phyloP scores from a whole-genome alignment of 23 red algal genomes.

The Agarophyton chilense region DNA sequence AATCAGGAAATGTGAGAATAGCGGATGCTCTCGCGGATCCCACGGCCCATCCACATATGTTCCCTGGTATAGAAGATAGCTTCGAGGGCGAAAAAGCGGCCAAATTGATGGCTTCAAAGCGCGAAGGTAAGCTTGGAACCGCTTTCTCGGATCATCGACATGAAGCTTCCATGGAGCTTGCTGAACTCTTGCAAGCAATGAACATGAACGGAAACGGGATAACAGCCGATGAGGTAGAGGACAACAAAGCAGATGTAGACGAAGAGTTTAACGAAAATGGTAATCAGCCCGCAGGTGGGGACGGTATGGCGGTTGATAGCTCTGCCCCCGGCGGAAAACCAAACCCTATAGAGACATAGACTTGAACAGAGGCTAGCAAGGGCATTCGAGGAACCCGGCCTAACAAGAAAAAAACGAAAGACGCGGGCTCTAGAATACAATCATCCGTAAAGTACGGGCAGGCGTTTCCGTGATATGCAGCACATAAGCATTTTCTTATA shows the following conservation, averaged over 20 bases:
- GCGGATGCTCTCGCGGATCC: conserved; percentile 88
- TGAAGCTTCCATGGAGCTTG: conserved; percentile 61
- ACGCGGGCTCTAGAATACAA: neutral
- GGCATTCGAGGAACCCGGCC: neutral
- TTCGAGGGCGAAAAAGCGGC: conserved; percentile 70
- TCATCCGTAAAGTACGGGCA: neutral
- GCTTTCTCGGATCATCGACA: conserved; percentile 71
- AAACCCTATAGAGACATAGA: conserved; percentile 25
- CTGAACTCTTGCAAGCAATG: conserved; percentile 72
- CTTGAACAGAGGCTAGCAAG: neutral
- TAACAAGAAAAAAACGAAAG: neutral
- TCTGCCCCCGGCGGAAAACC: neutral
- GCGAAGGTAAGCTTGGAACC: conserved; percentile 35
- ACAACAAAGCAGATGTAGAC: conserved; percentile 15
- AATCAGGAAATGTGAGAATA: conserved; percentile 72
- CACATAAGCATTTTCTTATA: neutral
- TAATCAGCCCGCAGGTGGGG: neutral
- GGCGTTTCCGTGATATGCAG: neutral
- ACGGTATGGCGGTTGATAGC: neutral
- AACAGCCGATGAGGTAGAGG: conserved; percentile 10
- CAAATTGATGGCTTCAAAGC: conserved; percentile 30
- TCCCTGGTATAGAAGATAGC: conserved; percentile 72
- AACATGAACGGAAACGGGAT: conserved; percentile 70
- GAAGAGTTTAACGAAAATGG: neutral
- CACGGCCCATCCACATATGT: conserved; percentile 77